These are phyloP conservation scores for Hortaea werneckii DNA, from an alignment of 2,329 filamentous ascomycete genomes.

Conservation along the genomic window DNA sequence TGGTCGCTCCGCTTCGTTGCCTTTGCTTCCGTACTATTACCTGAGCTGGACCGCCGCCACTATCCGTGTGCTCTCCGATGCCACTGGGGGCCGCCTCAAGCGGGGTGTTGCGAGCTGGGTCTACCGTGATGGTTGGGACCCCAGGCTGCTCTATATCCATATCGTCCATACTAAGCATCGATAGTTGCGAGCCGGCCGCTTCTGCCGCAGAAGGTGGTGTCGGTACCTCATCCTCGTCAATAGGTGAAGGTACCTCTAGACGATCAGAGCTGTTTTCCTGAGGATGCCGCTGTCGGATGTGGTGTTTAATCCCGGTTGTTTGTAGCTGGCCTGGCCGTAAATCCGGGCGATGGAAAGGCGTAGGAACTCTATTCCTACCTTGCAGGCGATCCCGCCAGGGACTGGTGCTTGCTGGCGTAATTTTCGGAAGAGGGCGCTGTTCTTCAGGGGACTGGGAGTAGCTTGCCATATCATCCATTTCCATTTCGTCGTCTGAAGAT, in stretches of 20 bases:
- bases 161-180: slow-evolving; percentile 26
- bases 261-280: slow-evolving; percentile 22
- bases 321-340: slow-evolving; percentile 11
- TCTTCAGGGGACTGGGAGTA: slow-evolving; percentile 15
- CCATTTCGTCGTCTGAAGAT: slow-evolving; percentile 15
- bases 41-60: slow-evolving; percentile 9
- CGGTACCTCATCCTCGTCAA: slow-evolving; percentile 27
- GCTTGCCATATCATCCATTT: slow-evolving; percentile 11
- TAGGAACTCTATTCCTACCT: slow-evolving; percentile 14
- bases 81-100: slow-evolving; percentile 1
- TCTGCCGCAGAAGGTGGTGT: slow-evolving; percentile 23
- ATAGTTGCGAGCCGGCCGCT: slow-evolving; percentile 24
- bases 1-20: slow-evolving; percentile 26
- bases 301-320: slow-evolving; percentile 11
- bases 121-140: slow-evolving; percentile 15
- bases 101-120: slow-evolving; percentile 10
- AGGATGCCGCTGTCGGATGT: slow-evolving; percentile 23
- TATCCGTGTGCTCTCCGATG: not conserved
- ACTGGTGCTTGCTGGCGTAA: slow-evolving; percentile 5
- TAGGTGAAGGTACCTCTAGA: slow-evolving; percentile 24
- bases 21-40: slow-evolving; percentile 25
- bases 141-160: slow-evolving; percentile 23
- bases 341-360: slow-evolving; percentile 14
- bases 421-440: slow-evolving; percentile 4
- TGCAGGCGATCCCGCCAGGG: slow-evolving; percentile 15